phyloP scores from a whole-genome alignment of 805 yeast genomes.

The Metschnikowia corniflorae region DNA sequence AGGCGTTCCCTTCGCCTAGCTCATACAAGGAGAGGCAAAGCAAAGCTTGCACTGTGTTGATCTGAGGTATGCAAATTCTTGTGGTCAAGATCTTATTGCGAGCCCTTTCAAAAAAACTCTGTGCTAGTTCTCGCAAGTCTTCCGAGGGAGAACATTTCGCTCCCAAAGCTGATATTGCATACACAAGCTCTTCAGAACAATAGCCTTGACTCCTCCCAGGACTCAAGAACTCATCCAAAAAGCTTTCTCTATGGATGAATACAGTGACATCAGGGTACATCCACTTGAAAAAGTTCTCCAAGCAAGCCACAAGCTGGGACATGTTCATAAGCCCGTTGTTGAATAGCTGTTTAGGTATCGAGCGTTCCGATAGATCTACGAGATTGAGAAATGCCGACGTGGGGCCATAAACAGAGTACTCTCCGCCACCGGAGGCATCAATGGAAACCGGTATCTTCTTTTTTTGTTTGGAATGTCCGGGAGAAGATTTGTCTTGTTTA shows the following conservation, averaged over 20 bases:
- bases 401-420: constrained; percentile 18
- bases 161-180: constrained; percentile 20
- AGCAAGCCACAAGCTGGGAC: constrained; percentile 11
- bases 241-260: constrained; percentile 20
- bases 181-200: constrained; percentile 18
- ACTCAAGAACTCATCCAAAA: constrained; percentile 17
- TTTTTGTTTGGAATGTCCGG: constrained; percentile 2
- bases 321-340: constrained; percentile 9
- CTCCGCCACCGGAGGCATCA: constrained; percentile 17
- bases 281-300: constrained; percentile 17
- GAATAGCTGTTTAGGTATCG: constrained; percentile 6
- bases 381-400: constrained; percentile 18
- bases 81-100: constrained; percentile 13
- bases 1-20: constrained; percentile 20
- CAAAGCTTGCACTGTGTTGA: constrained; percentile 18
- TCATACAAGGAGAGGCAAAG: constrained; percentile 19
- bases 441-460: constrained; percentile 16
- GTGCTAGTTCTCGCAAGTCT: constrained; percentile 10
- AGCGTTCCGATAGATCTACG: constrained; percentile 9
- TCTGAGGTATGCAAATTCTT: constrained; percentile 15
- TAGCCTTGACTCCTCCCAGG: constrained; percentile 12
- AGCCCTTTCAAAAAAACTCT: constrained; percentile 15
- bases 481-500: background rate
- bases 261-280: constrained; percentile 19
- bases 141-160: constrained; percentile 15